Evolutionary conservation across 768 basidiomycete genomes (phyloP), one percentile per base, ranked within the genome.

Genomic region (Agrocybe pediades): DNA sequence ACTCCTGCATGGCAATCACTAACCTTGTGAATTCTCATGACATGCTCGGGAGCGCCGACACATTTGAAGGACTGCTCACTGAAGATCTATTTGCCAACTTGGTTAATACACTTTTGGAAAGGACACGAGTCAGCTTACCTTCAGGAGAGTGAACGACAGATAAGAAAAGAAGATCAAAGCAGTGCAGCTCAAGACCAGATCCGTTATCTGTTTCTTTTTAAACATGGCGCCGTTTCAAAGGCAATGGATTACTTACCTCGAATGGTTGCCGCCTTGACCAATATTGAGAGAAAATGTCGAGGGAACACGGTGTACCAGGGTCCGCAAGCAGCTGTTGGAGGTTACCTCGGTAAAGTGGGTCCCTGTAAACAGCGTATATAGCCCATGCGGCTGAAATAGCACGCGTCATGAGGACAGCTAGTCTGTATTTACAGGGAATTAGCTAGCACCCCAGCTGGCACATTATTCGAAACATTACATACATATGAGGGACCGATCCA

Each of bases 401-500:
- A 7, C 83, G 82, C 13, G 79, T 77, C 43, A 73, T 70, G 5
- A 82, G 60, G 3, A 78, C 78, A 0, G 83, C 77, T 21, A 83
- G 62, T 4, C 82, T 83, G 33, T 42, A 36, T 30, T 7, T 20
- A 51, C n/a, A n/a, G 26, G 15, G n/a, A 21, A 30, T 7, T 21
- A 16, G 23, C 30, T 17, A 29, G 19, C 23, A 45, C 6, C 5
- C 20, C 16, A 25, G 21, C 6, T 42, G 45, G 19, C 39, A 40
- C 13, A 36, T 9, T 8, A n/a, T 29, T 29, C 15, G 46, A 23
- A 51, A 30, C 11, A 17, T 33, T 30, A 61, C 77, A 50, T 57
- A 83, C 82, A 78, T 64, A 59, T 85, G 83, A 16, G 84, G 80
- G 2, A 82, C 74, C 1, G 82, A 84, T 52, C 81, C 77, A 30